Evolutionary conservation across 2,329 filamentous ascomycete species (phyloP).

Genomic region (Arthrobotrys sphaeroides): DNA sequence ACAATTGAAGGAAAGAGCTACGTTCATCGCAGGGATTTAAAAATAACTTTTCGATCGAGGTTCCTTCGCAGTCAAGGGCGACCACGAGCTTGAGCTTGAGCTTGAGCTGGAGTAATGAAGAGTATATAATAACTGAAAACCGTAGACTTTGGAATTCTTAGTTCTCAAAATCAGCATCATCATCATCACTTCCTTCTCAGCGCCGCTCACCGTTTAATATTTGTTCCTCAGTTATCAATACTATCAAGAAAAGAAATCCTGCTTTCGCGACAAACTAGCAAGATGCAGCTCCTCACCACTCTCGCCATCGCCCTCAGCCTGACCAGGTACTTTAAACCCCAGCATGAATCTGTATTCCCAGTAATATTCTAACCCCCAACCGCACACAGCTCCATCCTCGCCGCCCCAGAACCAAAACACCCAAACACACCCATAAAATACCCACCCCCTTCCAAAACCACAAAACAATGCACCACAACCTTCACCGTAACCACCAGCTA

Average conservation of each 20-base stretch:
- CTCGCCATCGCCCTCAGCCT: constrained; percentile 25
- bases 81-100: too few relatives aligned
- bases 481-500: constrained; percentile 31
- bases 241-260: neutral
- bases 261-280: neutral
- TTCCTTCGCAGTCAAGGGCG: too few relatives aligned
- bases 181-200: too few relatives aligned
- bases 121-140: too few relatives aligned
- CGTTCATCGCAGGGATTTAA: too few relatives aligned
- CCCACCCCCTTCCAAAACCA: neutral
- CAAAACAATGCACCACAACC: constrained; percentile 12
- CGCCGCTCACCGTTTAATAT: too few relatives aligned
- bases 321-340: constrained; percentile 3
- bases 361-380: neutral
- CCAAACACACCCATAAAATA: neutral
- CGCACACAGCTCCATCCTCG: constrained; percentile 19
- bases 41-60: too few relatives aligned
- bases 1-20: too few relatives aligned
- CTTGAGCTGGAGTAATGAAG: too few relatives aligned
- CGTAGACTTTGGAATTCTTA: too few relatives aligned
- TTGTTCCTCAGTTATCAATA: too few relatives aligned
- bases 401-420: neutral
- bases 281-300: constrained; percentile 29
- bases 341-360: neutral
- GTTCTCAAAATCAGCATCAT: too few relatives aligned